These are phyloP conservation scores for Limnanthes douglasii DNA, from an alignment of 345 rosid genomes.

Conservation along the genomic window DNA sequence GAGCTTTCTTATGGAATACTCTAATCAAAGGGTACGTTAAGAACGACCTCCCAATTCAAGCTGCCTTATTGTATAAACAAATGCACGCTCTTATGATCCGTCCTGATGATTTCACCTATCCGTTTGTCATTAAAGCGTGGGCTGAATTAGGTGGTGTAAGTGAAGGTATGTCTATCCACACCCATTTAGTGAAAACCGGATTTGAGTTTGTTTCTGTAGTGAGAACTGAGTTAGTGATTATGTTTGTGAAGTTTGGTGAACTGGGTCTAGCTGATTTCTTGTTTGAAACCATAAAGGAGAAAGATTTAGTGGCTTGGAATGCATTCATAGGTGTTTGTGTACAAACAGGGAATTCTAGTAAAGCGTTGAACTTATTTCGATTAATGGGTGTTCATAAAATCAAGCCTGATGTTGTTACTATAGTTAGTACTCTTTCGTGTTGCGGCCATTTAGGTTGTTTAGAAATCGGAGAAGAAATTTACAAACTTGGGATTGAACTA, in stretches of 20 bases:
- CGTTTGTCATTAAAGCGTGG: conserved; percentile 31
- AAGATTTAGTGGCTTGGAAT: conserved; percentile 45
- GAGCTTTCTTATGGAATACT: conserved; percentile 37
- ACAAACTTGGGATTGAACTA: conserved; percentile 11
- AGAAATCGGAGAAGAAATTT: conserved; percentile 23
- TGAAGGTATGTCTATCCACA: conserved; percentile 18
- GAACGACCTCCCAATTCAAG: conserved; percentile 16
- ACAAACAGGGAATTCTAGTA: conserved; percentile 17
- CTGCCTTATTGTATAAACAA: conserved; percentile 13
- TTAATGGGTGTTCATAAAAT: conserved; percentile 16
- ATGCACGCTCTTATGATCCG: conserved; percentile 18
- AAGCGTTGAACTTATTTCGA: conserved; percentile 21
- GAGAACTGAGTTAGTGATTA: conserved; percentile 31
- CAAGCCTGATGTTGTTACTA: conserved; percentile 21
- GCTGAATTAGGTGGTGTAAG: conserved; percentile 9
- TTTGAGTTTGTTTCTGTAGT: conserved; percentile 21
- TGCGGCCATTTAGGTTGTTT: conserved; percentile 33
- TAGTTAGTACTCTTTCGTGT: conserved; percentile 30
- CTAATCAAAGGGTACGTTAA: conserved; percentile 29
- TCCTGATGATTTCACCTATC: conserved; percentile 32
- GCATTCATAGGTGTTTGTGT: conserved; percentile 28
- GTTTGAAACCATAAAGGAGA: conserved; percentile 31
- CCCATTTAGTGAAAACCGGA: conserved; percentile 24
- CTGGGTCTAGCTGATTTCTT: conserved; percentile 20
- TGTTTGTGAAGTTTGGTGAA: conserved; percentile 27